Conservation (phyloP, 345 rosid species). For the Euphorbia lathyris region DNA sequence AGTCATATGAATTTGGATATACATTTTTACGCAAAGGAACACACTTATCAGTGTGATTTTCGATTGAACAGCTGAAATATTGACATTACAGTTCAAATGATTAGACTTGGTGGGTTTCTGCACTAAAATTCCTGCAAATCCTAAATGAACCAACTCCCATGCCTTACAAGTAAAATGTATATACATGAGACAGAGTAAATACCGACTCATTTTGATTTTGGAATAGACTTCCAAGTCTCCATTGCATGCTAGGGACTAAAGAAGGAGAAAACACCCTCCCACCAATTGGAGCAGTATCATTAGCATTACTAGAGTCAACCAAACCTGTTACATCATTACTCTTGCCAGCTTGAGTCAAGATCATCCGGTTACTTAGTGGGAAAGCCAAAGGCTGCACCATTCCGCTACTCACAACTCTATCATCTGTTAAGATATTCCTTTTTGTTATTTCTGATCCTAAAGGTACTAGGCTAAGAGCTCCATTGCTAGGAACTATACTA, state of each 20-base stretch:
- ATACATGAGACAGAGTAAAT: conserved; percentile 14
- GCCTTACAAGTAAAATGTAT: neutral
- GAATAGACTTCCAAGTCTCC: conserved; percentile 90
- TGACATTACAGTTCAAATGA: neutral
- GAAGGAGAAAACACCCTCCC: conserved; percentile 85
- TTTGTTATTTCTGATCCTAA: conserved; percentile 72
- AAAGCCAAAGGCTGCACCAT: conserved; percentile 66
- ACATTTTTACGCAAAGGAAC: neutral
- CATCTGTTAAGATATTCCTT: conserved; percentile 76
- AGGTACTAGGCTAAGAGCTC: conserved; percentile 54
- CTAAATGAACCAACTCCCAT: neutral
- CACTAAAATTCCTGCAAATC: neutral
- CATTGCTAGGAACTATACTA: conserved; percentile 52
- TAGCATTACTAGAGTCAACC: conserved; percentile 56
- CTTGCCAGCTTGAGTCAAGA: conserved; percentile 72
- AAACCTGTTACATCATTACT: conserved; percentile 60
- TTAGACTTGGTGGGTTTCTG: neutral
- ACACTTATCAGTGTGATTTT: neutral
- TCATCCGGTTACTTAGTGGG: conserved; percentile 70
- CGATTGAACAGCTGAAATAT: neutral
- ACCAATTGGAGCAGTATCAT: conserved; percentile 46
- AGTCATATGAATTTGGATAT: neutral
- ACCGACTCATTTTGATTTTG: conserved; percentile 86
- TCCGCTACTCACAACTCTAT: conserved; percentile 57
- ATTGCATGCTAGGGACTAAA: conserved; percentile 66